Base-by-base conservation (phyloP, 2,329 filamentous ascomycete genomes). In the Chaetomiaceae sp. region DNA sequence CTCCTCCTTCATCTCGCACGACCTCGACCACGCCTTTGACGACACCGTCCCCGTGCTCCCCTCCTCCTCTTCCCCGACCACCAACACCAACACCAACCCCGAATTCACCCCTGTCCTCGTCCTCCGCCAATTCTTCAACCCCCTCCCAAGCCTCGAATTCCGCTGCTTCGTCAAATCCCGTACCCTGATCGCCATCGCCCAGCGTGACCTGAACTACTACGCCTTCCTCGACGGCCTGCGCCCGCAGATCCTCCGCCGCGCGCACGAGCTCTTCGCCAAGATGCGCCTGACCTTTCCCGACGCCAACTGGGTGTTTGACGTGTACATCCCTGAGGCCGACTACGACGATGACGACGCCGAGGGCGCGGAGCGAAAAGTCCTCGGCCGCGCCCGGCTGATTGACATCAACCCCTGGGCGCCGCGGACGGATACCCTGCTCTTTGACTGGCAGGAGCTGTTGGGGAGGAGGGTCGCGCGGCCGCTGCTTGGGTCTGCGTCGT, bases 341-440 rank as follows among this genome's bases (percentile, higher is more conserved):
- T 61, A 58, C 27, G n/a, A 55, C 23, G 74, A 67, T 25, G 61
- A 67, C 25, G 63, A 67, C 33, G 62, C 50, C 70, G 19, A 35
- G 1, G 46, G 46, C 3, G 77, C 53, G 72, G 54, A 54, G 12
- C 51, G 82, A 3, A 65, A 70, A 49, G 64, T 86, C 1, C 79
- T 95, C 49, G 82, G 88, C 43, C 78, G 81, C 42, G 87, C 95
- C 2, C 87, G 90, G 72, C 74, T 99, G 10, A 85, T 99, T 43
- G 93, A 99, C 65, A 87, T 99, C 63, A 97, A 97, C 63, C 89
- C 93, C 0, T 99, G 92, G 89, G 92, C 92, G 1, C 80, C 83
- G 37, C 77, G 89, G 54, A 99, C 93, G 0, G 93, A 99, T 70
- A 86, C 88, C 4, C 69, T 97, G 39, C 74, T 96, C 1, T 99